Conservation (phyloP, 2,329 filamentous ascomycete genomes). For the Sphaceloma murrayae region DNA sequence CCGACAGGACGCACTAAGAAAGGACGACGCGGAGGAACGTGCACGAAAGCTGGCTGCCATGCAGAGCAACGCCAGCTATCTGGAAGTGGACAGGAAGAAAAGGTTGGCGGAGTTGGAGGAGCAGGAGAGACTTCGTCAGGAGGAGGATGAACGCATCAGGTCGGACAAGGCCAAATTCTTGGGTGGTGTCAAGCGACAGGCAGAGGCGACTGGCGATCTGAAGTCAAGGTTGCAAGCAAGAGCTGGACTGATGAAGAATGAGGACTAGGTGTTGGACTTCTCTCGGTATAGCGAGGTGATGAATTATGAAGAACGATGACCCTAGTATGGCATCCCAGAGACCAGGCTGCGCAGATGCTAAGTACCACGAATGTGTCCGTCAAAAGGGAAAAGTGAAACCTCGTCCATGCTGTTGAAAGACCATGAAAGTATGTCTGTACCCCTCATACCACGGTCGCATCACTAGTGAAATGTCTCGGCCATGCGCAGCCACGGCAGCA, state of each 20-base stretch:
- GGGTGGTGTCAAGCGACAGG: conserved; percentile 26
- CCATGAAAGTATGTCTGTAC: background rate
- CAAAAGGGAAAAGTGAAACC: too few relatives aligned
- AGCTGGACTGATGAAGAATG: conserved; percentile 16
- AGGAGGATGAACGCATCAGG: conserved; percentile 51
- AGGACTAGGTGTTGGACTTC: conserved; percentile 13
- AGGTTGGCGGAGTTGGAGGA: conserved; percentile 58
- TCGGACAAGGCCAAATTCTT: conserved; percentile 31
- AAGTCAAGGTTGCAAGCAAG: conserved; percentile 18
- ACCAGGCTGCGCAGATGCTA: too few relatives aligned
- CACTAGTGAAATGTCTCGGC: conserved; percentile 1
- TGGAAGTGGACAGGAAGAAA: conserved; percentile 60
- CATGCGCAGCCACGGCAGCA: background rate
- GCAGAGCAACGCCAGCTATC: conserved; percentile 41
- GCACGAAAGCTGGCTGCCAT: conserved; percentile 33
- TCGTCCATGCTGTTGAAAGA: background rate
- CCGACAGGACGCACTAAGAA: conserved; percentile 19
- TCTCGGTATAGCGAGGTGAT: too few relatives aligned
- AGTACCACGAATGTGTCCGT: too few relatives aligned
- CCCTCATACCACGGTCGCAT: background rate
- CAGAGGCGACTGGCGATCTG: conserved; percentile 22
- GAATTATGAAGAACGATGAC: background rate
- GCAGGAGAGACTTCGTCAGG: conserved; percentile 53
- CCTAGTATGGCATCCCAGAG: too few relatives aligned
- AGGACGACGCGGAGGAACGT: conserved; percentile 28